Percentiles rank a stretch among this genome's conserved stretches.
Conservation (phyloP, 2,329 filamentous ascomycete genomes). For the Fusarium zealandicum region DNA sequence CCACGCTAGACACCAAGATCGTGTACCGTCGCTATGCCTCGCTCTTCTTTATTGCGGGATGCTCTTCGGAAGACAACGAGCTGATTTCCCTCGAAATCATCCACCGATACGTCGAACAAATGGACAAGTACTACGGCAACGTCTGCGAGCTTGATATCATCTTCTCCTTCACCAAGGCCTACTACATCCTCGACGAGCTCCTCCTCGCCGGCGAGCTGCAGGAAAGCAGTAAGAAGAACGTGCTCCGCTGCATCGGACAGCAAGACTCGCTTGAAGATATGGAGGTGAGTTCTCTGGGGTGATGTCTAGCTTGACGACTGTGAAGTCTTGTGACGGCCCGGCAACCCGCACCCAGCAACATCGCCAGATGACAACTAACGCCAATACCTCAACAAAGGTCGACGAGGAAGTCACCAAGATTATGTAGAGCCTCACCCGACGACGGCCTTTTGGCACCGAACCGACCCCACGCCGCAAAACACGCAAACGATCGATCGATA, state of each 20-base stretch:
- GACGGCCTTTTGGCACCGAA: conserved; percentile 19
- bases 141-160: conserved; percentile 99
- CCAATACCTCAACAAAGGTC: conserved; percentile 64
- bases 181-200: conserved; percentile 98
- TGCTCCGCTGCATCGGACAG: conserved; percentile 92
- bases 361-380: conserved; percentile 43
- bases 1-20: conserved; percentile 84
- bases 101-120: conserved; percentile 99
- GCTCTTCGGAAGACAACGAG: conserved; percentile 96
- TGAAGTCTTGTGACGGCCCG: conserved; percentile 28
- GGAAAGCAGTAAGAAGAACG: conserved; percentile 99
- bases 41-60: conserved; percentile 98
- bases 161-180: conserved; percentile 99
- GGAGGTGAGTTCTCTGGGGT: conserved; percentile 76
- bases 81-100: conserved; percentile 98
- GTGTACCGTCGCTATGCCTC: conserved; percentile 99
- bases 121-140: conserved; percentile 99
- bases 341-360: conserved; percentile 22
- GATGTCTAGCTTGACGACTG: conserved; percentile 26
- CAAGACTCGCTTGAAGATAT: conserved; percentile 98
- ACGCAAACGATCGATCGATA: conserved; percentile 31
- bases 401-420: conserved; percentile 91
- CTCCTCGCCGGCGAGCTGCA: conserved; percentile 95
- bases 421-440: conserved; percentile 65
- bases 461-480: conserved; percentile 25